phyloP scores from a whole-genome alignment of 495 filamentous ascomycete genomes.

The Elasticomyces elasticus region DNA sequence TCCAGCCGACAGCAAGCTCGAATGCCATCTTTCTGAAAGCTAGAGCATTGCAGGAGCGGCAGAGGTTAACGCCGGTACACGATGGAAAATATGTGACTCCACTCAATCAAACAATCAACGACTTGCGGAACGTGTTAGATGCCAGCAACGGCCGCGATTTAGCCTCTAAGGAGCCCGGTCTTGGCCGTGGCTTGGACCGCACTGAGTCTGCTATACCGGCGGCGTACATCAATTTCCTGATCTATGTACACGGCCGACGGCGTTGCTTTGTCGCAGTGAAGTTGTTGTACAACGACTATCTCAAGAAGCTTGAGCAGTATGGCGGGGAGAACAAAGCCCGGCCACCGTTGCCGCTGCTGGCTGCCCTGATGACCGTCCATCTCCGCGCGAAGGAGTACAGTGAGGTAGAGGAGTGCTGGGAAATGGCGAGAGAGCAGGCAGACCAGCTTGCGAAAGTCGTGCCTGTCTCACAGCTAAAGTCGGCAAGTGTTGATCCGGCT shows the following conservation, averaged over 20 bases:
- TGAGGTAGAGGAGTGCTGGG: constrained; percentile 57
- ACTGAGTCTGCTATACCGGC: constrained; percentile 20
- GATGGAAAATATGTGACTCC: background rate
- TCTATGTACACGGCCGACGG: constrained; percentile 50
- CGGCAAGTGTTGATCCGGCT: background rate
- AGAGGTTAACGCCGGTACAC: constrained; percentile 21
- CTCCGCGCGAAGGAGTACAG: constrained; percentile 44
- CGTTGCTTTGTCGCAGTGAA: constrained; percentile 45
- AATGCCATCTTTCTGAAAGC: constrained; percentile 40
- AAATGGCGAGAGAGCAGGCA: constrained; percentile 45
- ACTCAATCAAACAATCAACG: constrained; percentile 10
- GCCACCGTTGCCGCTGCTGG: constrained; percentile 49
- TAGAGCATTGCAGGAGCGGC: constrained; percentile 28
- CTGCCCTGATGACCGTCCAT: constrained; percentile 55
- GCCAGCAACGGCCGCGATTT: constrained; percentile 29
- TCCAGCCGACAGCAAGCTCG: constrained; percentile 39
- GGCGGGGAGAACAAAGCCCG: constrained; percentile 20
- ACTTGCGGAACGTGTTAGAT: background rate
- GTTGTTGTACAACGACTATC: constrained; percentile 48
- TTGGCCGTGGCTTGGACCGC: background rate
- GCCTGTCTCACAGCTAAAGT: background rate
- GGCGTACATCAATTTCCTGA: constrained; percentile 49
- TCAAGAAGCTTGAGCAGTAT: constrained; percentile 25
- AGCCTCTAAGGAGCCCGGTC: constrained; percentile 24
- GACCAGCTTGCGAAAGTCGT: constrained; percentile 34